Base-by-base conservation (phyloP, 305 asterid species). In the Euphrasia arctica region DNA sequence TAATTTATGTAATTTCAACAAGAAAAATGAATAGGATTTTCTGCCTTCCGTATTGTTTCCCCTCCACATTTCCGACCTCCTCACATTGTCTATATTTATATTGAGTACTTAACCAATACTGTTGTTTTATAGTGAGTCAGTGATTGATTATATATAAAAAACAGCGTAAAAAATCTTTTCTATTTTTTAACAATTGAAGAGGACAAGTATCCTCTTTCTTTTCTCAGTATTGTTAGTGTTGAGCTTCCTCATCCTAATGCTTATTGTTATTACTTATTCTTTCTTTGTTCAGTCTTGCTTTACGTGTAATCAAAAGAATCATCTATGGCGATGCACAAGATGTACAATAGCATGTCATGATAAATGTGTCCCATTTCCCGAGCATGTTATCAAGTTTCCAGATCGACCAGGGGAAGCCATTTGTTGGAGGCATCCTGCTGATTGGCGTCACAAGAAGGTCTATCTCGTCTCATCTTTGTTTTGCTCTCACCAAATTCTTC, bases 341-440 rank as follows among this genome's bases (percentile, higher is more conserved):
- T 92, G 98, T 68, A 80, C 82, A 54, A 71, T 79, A 54, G 97
- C 98, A 71, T 82, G 80, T 25, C 98, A 92, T 73, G 81, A 76
- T 41, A 84, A 78, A 71, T 92, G 98, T 67, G 88, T 83, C 13
- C 88, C 98, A 71, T 92, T 89, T 73, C 87, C 87, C 2, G 94
- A 89, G 76, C 71, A 85, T 58, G 95, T 87, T 69, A 47, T 89
- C 48, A 74, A 70, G 68, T 61, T 84, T 56, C 81, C 76, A 73
- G 78, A 78, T 78, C 83, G 75, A 56, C 90, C 93, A 49, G 90
- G 92, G 54, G 88, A 80, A 82, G 87, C 75, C 51, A 79, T 92
- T 74, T 92, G 98, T 75, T 92, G 98, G 98, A 85, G 74, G 75
- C 98, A 92, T 82, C 69, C 78, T 31, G 45, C 74, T 47, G 89